Evolutionary conservation across 2,329 filamentous ascomycete species (phyloP), one percentile per base, ranked within the genome.

Genomic region (Diaporthe velutina): DNA sequence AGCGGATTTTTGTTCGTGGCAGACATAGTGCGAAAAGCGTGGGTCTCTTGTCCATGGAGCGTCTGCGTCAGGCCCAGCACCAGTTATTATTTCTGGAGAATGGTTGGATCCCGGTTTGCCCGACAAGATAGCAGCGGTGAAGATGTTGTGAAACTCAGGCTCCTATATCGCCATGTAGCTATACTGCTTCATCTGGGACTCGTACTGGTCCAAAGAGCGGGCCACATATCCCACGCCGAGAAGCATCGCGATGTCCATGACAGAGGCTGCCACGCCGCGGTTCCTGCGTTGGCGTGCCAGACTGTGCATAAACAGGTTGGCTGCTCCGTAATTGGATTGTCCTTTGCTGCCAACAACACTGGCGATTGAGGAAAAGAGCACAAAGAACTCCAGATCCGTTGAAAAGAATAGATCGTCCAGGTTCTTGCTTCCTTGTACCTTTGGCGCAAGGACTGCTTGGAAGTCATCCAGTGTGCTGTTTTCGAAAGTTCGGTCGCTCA

Each of bases 121-220:
- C 5, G 19, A n/a, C 15, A 83, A 57, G 8, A 88, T 81, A 1
- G 82, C 83, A 75, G 87, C 85, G 1, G 84, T 83, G 64, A 88
- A 84, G 19, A 83, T 74, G 8, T 84, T 79, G 70, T 85, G 84
- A 6, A 87, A 78, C n/a, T 87, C 86, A 4, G 76, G 73, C 75
- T 86, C 86, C 0, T 76, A 78, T n/a, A 79, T 52, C 15, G 45
- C 48, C n/a, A 52, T 42, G 42, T 67, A 70, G 12, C 75, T 74
- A 35, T 42, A 25, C 5, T 28, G 19, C 82, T 80, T 85, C 85
- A 86, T 71, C 84, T 66, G 40, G 19, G 35, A 42, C 28, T 42
- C 79, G 42, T 42, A 42, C 40, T 42, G 40, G 40, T 42, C 40
- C 4, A 42, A 42, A 2, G 40, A 42, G 17, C 40, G 40, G 15